phyloP scores from a whole-genome alignment of 2,329 filamentous ascomycete genomes.

The Diaporthe batatas region DNA sequence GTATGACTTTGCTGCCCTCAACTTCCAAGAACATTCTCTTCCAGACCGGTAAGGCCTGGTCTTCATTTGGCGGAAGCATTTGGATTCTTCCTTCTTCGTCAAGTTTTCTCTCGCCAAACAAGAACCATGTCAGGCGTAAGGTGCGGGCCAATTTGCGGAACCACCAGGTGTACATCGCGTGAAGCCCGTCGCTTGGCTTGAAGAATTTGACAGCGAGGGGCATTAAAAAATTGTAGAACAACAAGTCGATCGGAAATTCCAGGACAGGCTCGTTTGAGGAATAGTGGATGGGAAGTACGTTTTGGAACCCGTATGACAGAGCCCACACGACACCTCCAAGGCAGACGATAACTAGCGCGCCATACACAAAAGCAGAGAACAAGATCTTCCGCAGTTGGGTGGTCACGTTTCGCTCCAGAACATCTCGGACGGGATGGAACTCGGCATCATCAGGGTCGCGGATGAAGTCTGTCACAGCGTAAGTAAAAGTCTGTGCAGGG shows the following conservation, averaged over 20 bases:
- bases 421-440: slow-evolving; percentile 97
- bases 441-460: slow-evolving; percentile 97
- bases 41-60: slow-evolving; percentile 54
- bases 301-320: slow-evolving; percentile 75
- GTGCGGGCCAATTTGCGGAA: slow-evolving; percentile 86
- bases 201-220: slow-evolving; percentile 87
- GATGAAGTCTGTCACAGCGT: slow-evolving; percentile 80
- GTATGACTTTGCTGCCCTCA: slow-evolving; percentile 57
- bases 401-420: slow-evolving; percentile 90
- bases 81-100: slow-evolving; percentile 84
- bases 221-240: slow-evolving; percentile 98
- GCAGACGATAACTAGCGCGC: slow-evolving; percentile 90
- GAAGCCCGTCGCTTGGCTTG: slow-evolving; percentile 85
- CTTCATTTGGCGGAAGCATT: slow-evolving; percentile 54
- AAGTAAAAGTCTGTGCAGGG: slow-evolving; percentile 46
- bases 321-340: slow-evolving; percentile 96
- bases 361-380: slow-evolving; percentile 96
- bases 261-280: slow-evolving; percentile 91
- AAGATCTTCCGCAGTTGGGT: slow-evolving; percentile 96
- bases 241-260: slow-evolving; percentile 92
- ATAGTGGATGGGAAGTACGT: slow-evolving; percentile 91
- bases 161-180: slow-evolving; percentile 95
- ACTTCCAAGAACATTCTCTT: slow-evolving; percentile 62
- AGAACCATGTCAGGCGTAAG: slow-evolving; percentile 88
- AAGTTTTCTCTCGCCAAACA: slow-evolving; percentile 84